Percentiles rank a stretch among this genome's conserved stretches.
These are phyloP conservation scores for Cyberlindnera sargentensis DNA, from an alignment of 805 yeast species.

Conservation along the genomic window DNA sequence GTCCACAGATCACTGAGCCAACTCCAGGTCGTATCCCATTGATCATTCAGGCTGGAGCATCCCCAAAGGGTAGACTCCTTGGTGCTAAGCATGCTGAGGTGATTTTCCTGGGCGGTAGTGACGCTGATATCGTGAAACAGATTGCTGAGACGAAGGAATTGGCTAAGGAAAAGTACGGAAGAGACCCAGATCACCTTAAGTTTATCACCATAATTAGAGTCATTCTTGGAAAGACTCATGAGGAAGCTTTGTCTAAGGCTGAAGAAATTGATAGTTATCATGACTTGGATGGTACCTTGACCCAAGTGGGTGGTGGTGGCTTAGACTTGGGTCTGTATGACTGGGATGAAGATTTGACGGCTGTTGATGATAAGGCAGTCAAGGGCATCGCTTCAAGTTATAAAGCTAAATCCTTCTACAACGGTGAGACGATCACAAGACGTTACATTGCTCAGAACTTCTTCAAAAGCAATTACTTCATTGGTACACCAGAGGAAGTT, in stretches of 20 bases:
- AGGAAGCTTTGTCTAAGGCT: constrained; percentile 33
- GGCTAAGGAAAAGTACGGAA: constrained; percentile 29
- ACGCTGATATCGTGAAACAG: constrained; percentile 24
- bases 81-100: constrained; percentile 41
- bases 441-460: constrained; percentile 25
- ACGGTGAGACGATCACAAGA: constrained; percentile 24
- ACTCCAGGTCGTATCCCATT: constrained; percentile 38
- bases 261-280: constrained; percentile 27
- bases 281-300: constrained; percentile 35
- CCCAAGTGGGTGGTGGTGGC: constrained; percentile 42
- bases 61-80: constrained; percentile 31
- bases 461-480: constrained; percentile 16
- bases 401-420: constrained; percentile 21
- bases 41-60: constrained; percentile 38
- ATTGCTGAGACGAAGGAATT: constrained; percentile 29
- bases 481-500: constrained; percentile 34
- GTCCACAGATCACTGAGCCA: constrained; percentile 37
- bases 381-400: constrained; percentile 25
- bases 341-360: constrained; percentile 37
- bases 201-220: constrained; percentile 32
- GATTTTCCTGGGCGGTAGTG: constrained; percentile 29
- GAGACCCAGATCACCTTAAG: constrained; percentile 35
- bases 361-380: constrained; percentile 29
- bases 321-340: constrained; percentile 37
- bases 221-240: constrained; percentile 32